Evolutionary conservation across 345 rosid genomes (phyloP).

Genomic region (Eucalyptus curtisii): DNA sequence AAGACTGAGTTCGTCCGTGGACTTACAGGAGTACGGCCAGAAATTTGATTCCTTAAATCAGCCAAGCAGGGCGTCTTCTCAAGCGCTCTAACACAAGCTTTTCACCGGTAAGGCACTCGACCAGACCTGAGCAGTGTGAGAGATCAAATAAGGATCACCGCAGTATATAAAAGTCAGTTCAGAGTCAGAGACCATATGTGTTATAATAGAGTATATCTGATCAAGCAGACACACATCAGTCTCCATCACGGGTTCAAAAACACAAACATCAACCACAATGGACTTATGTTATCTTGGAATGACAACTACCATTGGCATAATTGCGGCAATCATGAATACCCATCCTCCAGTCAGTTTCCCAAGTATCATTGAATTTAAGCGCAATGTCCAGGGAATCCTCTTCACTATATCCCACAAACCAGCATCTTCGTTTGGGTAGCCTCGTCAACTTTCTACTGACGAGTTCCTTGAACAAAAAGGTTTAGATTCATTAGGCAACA

Average conservation of each 20-base stretch:
- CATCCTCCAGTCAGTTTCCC: constrained; percentile 57
- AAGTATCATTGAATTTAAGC: constrained; percentile 23
- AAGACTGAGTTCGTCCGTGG: not conserved
- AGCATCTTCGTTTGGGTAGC: constrained; percentile 52
- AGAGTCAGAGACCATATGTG: not conserved
- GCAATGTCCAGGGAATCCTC: constrained; percentile 35
- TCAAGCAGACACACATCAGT: not conserved
- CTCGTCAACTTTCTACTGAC: constrained; percentile 31
- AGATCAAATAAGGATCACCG: not conserved
- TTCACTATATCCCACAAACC: constrained; percentile 51
- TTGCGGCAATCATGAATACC: constrained; percentile 66
- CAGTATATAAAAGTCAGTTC: not conserved
- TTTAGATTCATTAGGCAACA: not conserved
- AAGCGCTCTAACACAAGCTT: constrained; percentile 32
- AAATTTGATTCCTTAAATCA: not conserved
- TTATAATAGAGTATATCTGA: not conserved
- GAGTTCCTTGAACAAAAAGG: constrained; percentile 17
- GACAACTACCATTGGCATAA: constrained; percentile 48
- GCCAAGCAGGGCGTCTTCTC: not conserved
- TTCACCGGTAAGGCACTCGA: constrained; percentile 63
- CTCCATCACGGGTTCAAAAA: not conserved
- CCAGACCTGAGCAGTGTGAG: constrained; percentile 32
- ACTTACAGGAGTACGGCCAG: not conserved
- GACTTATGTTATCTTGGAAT: not conserved
- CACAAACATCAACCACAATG: not conserved